Percentiles rank a stretch among this genome's conserved stretches.
phyloP scores from a whole-genome alignment of 345 rosid genomes.

The Brassica napus region Da-Ae NC_063439.1:25259501-25260000 shows the following conservation, averaged over 20 bases:
- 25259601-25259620: slow-evolving; percentile 72
- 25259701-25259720: slow-evolving; percentile 67
- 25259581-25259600: slow-evolving; percentile 66
- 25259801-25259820: slow-evolving; percentile 57
- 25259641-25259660: slow-evolving; percentile 59
- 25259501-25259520: slow-evolving; percentile 87
- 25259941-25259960: slow-evolving; percentile 55
- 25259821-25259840: slow-evolving; percentile 52
- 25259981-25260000: slow-evolving; percentile 29
- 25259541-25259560: slow-evolving; percentile 66
- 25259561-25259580: slow-evolving; percentile 88
- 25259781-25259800: slow-evolving; percentile 47
- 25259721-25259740: slow-evolving; percentile 46
- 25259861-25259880: slow-evolving; percentile 66
- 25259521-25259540: slow-evolving; percentile 62
- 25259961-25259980: slow-evolving; percentile 72
- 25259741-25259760: slow-evolving; percentile 52
- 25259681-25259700: slow-evolving; percentile 65
- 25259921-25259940: slow-evolving; percentile 72
- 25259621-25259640: slow-evolving; percentile 81
- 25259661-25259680: slow-evolving; percentile 59
- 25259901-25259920: slow-evolving; percentile 62
- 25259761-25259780: slow-evolving; percentile 78
- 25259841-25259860: slow-evolving; percentile 64
- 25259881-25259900: slow-evolving; percentile 67